Base-by-base conservation (phyloP, 176 grass and related monocot genomes). In the Thinopyrum elongatum region DNA sequence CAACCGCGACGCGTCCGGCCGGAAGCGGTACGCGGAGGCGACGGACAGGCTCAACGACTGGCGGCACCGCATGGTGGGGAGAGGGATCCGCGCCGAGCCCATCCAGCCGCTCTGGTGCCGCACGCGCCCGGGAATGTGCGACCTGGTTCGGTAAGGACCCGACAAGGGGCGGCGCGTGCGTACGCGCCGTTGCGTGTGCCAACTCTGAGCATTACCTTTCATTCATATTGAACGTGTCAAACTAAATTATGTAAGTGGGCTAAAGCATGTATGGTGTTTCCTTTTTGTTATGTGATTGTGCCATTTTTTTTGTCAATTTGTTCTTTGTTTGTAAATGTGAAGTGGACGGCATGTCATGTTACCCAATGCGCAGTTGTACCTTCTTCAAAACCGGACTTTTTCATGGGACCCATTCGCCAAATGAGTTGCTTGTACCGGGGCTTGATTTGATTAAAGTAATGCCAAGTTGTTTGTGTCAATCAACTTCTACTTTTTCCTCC, bases 91-190 rank as follows among this genome's bases (percentile, higher is more conserved):
- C 12, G 94, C 97, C 17, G 94, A 94, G 90, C 97, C 97, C 39
- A 92, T 95, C 80, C 97, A 98, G 87, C 97, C 94, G 8, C 81
- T 95, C 34, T 98, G 97, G 97, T 98, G 94, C 70, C 74, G 83
- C 10, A 73, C 73, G 11, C 88, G 90, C 46, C 94, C 94, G 2
- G 90, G 90, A 38, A 98, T 98, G 94, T 98, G 97, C 77, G 92
- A 99, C 86, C 1, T 34, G 36, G 88, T 86, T n/a, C 84, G 76
- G 73, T 97, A 85, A 86, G 51, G 4, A 47, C 29, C 36, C 28
- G 85, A 35, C 69, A 69, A 59, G n/a, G 31, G 22, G 49, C 49
- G 15, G 49, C 49, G 16, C 49, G 5, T 0, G 49, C 16, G 49
- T 53, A 53, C 49, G 16, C 49, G 16, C 49, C 49, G 49, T 53